Evolutionary conservation across 108 stramenopile species (phyloP), one percentile per base, ranked within the genome.

Genomic region (Nitzschia palea): DNA sequence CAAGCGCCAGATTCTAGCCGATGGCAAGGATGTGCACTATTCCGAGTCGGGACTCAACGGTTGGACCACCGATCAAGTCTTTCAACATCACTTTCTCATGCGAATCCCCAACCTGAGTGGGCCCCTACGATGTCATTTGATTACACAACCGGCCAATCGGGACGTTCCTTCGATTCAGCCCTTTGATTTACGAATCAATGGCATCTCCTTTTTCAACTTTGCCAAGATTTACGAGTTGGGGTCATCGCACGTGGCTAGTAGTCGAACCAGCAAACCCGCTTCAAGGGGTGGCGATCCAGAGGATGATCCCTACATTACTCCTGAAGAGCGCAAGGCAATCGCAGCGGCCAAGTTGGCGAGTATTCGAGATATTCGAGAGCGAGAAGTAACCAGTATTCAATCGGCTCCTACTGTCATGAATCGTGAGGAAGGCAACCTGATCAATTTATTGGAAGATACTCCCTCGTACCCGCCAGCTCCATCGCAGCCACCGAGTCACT

Each of bases 21-120:
- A 94, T 72, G 83, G 86, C 17, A 81, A 86, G 56, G 90, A 91
- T 50, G 77, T 91, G 18, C 85, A 91, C 58, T 78, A 52, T 56
- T 80, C 79, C 31, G 85, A 80, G 35, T 80, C 86, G 30, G 76
- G 79, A 25, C 67, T 63, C 32, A 84, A 80, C 50, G 83, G 83
- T 61, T 84, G 79, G 79, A 84, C 79, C 22, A 36, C 67, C 26
- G 82, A 79, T 59, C 78, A 74, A 45, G 51, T 80, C 62, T 84
- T 81, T 65, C 79, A 84, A 36, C 79, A 80, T 70, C 56, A 65
- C n/a, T 84, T 80, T 61, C 44, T 43, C 3, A 17, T 84, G 18
- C 44, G 56, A 15, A 71, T 78, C 18, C 69, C 72, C n/a, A 64
- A 53, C 29, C 50, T 66, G 17, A 26, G 44, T 22, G 47, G 56